Base-by-base conservation (phyloP, 2,329 filamentous ascomycete genomes). In the Aureobasidium sp. region DNA sequence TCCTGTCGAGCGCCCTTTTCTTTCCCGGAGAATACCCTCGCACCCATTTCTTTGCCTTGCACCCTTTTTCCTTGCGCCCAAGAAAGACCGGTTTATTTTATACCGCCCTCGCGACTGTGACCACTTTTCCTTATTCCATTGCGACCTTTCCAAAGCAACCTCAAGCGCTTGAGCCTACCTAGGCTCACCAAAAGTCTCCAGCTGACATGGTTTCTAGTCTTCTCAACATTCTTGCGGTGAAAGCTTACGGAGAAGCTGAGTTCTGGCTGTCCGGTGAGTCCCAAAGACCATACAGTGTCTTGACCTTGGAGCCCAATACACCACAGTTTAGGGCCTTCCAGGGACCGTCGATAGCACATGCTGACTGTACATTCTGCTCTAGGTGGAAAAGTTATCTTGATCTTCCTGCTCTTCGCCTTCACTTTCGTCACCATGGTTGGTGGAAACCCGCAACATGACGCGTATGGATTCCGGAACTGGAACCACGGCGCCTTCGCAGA, bases 211-310 rank as follows among this genome's bases (percentile, higher is more conserved):
- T 4, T 15, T 57, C 62, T 38, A 64, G 63, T 38, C 21, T 75
- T 45, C 62, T 76, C 62, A 79, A 79, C 64, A 31, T 76, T 27
- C 66, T 78, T 15, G 75, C 75, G 40, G 77, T 79, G 38, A 69
- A 72, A 49, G 73, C 70, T 1, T 79, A 75, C 53, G 77, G 77
- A 29, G 76, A 78, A 63, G 74, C 70, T n/a, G 65, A 66, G 17
- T 61, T 61, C 43, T 61, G 81, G 81, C 75, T 85, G 2, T 81
- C 81, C 1, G 75, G 33, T 35, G 11, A 4, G 33, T 35, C 5
- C 33, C 11, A n/a, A n/a, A n/a, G n/a, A 9, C 13, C 33, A 35
- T 4, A 35, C 11, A 9, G 33, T 15, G 33, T 35, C 33, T 35
- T 15, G 33, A 35, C 3, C 33, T 35, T 15, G 33, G 4, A 35